Evolutionary conservation across 768 basidiomycete genomes (phyloP).

Genomic region (Pleurotus giganteus): DNA sequence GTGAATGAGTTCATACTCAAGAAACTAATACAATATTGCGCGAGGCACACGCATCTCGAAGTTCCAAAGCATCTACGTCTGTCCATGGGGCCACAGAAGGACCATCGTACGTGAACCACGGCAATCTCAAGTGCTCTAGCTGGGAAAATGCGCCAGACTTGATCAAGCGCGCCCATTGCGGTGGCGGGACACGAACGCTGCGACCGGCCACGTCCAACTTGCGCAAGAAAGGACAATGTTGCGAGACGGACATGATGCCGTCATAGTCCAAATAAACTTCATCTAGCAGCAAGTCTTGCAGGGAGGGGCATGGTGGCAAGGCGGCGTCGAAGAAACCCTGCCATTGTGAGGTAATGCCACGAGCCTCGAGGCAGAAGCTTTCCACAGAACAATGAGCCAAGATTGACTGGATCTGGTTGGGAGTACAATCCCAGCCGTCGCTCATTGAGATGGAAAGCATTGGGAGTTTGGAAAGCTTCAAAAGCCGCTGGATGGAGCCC

Average conservation of each 20-base stretch:
- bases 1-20: not conserved
- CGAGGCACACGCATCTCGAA: slow-evolving; percentile 18
- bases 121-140: slow-evolving; percentile 33
- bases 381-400: slow-evolving; percentile 40
- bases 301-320: slow-evolving; percentile 18
- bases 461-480: slow-evolving; percentile 35
- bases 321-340: slow-evolving; percentile 28
- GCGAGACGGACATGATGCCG: slow-evolving; percentile 29
- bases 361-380: slow-evolving; percentile 42
- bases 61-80: slow-evolving; percentile 9
- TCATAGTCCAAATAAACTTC: slow-evolving; percentile 39
- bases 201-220: slow-evolving; percentile 41
- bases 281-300: slow-evolving; percentile 39
- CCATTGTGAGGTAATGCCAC: slow-evolving; percentile 12
- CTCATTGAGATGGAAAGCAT: slow-evolving; percentile 35
- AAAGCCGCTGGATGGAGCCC: slow-evolving; percentile 40
- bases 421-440: slow-evolving; percentile 22
- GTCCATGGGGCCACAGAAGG: slow-evolving; percentile 28
- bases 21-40: slow-evolving; percentile 13
- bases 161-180: slow-evolving; percentile 43
- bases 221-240: slow-evolving; percentile 35
- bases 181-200: slow-evolving; percentile 28
- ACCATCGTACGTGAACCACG: slow-evolving; percentile 37
- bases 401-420: slow-evolving; percentile 37
- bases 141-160: slow-evolving; percentile 29